Percentiles rank a stretch among this genome's conserved stretches.
phyloP scores from a whole-genome alignment of 2,329 filamentous ascomycete species.

The Bipolaris victoriae region DNA sequence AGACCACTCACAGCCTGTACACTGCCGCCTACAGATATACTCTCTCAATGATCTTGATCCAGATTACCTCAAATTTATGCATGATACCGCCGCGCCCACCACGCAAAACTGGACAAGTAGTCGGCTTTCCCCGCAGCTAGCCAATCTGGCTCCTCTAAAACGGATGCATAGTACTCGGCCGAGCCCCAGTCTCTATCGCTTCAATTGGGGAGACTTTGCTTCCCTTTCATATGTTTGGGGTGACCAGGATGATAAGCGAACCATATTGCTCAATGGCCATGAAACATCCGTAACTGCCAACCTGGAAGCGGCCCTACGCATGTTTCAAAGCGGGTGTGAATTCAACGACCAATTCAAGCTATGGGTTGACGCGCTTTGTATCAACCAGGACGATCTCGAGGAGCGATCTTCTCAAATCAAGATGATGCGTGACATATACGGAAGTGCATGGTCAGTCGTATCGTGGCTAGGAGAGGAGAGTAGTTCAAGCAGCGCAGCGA shows the following conservation, averaged over 20 bases:
- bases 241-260: background rate
- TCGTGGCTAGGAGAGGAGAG: background rate
- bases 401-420: background rate
- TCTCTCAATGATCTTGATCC: background rate
- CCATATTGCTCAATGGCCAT: background rate
- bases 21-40: background rate
- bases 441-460: constrained; percentile 1
- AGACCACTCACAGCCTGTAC: background rate
- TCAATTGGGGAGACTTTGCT: background rate
- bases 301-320: background rate
- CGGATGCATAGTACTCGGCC: background rate
- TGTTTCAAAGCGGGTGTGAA: background rate
- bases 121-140: background rate
- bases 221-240: background rate
- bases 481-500: background rate
- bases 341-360: background rate
- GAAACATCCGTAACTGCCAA: background rate
- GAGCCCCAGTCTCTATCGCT: background rate
- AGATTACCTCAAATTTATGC: background rate
- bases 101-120: background rate
- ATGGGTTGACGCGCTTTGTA: constrained; percentile 1
- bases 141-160: background rate
- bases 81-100: background rate
- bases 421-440: constrained; percentile 1
- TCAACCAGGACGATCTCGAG: background rate